Evolutionary conservation across 2,329 filamentous ascomycete species (phyloP).

Genomic region (Penicillium sp.): DNA sequence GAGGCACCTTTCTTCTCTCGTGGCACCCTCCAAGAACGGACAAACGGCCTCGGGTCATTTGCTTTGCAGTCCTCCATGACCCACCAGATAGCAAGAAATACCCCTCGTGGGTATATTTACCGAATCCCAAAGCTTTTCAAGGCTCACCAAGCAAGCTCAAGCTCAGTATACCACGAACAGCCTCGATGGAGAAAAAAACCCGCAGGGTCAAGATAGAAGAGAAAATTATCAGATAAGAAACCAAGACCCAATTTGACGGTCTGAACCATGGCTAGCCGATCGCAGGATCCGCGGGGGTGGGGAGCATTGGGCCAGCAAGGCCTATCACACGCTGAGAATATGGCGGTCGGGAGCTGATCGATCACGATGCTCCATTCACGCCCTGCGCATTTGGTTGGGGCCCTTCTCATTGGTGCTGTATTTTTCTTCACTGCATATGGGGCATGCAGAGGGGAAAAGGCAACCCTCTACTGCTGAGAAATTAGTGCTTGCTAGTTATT

Average conservation of each 20-base stretch:
- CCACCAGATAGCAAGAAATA: neutral
- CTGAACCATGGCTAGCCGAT: conserved; percentile 15
- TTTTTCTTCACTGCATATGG: neutral
- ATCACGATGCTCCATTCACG: conserved; percentile 14
- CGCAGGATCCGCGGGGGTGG: conserved; percentile 9
- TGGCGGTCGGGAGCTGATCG: conserved; percentile 20
- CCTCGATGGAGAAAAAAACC: neutral
- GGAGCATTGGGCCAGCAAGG: neutral
- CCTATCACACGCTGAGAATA: conserved; percentile 13
- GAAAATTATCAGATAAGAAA: conserved; percentile 16
- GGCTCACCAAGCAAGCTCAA: neutral
- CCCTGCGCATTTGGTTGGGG: neutral
- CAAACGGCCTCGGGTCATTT: neutral
- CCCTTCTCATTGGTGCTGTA: conserved; percentile 8
- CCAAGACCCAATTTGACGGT: neutral
- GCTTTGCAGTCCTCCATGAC: conserved; percentile 25
- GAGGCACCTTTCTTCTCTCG: conserved; percentile 11
- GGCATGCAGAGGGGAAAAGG: neutral
- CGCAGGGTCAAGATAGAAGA: neutral
- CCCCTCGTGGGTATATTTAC: neutral
- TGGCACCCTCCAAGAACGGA: neutral
- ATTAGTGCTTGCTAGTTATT: conserved; percentile 19
- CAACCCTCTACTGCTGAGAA: conserved; percentile 16
- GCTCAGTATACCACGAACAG: neutral
- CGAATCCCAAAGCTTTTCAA: neutral